phyloP scores from a whole-genome alignment of 179 eudicot genomes.

The Spergularia azorica region DNA sequence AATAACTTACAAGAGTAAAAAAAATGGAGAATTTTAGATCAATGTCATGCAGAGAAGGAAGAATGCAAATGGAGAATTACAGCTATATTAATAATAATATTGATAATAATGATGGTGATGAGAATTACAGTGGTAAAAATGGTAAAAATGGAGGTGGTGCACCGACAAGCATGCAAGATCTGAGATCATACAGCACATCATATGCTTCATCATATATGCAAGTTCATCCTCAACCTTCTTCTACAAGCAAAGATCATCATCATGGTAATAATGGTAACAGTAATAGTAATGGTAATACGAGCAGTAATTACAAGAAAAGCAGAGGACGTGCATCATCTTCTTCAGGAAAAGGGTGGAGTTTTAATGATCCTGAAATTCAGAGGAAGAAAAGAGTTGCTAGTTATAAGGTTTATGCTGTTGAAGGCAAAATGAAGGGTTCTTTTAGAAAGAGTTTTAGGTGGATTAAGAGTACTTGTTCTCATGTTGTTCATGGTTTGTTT shows the following conservation, averaged over 20 bases:
- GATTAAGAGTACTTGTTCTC: slow-evolving; percentile 59
- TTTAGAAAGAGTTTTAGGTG: slow-evolving; percentile 61
- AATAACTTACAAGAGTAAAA: too few relatives aligned
- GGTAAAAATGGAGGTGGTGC: too few relatives aligned
- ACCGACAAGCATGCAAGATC: slow-evolving; percentile 64
- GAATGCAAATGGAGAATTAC: slow-evolving; percentile 33
- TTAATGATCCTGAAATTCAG: slow-evolving; percentile 60
- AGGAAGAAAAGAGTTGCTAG: slow-evolving; percentile 67
- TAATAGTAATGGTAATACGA: not conserved
- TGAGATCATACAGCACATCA: slow-evolving; percentile 71
- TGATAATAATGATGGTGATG: not conserved
- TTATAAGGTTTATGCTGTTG: slow-evolving; percentile 59
- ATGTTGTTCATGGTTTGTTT: slow-evolving; percentile 56
- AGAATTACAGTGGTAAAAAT: not conserved
- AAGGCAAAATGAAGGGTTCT: slow-evolving; percentile 66
- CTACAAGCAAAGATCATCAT: slow-evolving; percentile 12
- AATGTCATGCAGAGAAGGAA: slow-evolving; percentile 57
- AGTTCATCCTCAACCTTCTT: slow-evolving; percentile 33
- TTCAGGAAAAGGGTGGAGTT: slow-evolving; percentile 46
- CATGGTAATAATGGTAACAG: not conserved
- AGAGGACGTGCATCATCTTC: slow-evolving; percentile 24
- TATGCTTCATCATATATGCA: slow-evolving; percentile 35
- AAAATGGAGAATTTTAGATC: slow-evolving; percentile 57
- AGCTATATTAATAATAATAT: not conserved
- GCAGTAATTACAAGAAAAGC: slow-evolving; percentile 22